These are phyloP conservation scores for Dentipellis fragilis DNA, from an alignment of 768 basidiomycete species.

Conservation along the genomic window DNA sequence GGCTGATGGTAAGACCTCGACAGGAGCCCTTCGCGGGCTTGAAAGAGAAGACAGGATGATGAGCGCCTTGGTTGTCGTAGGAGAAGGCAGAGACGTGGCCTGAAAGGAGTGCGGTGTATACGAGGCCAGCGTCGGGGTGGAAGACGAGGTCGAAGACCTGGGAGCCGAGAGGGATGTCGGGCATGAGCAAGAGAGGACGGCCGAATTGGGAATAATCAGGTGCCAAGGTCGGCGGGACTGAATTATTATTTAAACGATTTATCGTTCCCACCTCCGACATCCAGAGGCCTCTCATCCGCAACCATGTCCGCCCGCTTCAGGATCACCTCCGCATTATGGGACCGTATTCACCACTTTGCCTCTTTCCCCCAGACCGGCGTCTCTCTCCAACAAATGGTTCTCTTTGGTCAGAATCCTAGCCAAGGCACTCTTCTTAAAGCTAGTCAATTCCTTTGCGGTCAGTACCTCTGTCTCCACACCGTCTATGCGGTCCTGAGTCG, in stretches of 20 bases:
- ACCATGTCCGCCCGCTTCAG: conserved; percentile 42
- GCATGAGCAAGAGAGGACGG: conserved; percentile 23
- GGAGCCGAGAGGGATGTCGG: conserved; percentile 58
- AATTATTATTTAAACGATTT: not conserved
- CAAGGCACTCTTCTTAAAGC: conserved; percentile 93
- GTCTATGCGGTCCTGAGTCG: not conserved
- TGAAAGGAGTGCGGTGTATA: conserved; percentile 72
- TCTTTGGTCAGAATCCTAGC: conserved; percentile 92
- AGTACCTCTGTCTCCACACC: conserved; percentile 14
- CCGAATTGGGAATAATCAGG: no score
- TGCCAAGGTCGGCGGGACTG: no score
- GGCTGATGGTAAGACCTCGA: conserved; percentile 58
- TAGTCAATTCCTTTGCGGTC: conserved; percentile 79
- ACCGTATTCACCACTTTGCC: conserved; percentile 84
- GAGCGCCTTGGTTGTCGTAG: conserved; percentile 63
- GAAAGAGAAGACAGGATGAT: conserved; percentile 46
- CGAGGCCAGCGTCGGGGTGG: conserved; percentile 61
- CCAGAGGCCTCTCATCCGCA: not conserved
- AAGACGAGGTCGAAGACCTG: conserved; percentile 89
- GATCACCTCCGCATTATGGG: conserved; percentile 75
- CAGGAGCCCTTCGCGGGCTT: conserved; percentile 80
- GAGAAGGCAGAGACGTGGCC: conserved; percentile 76
- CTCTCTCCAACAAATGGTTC: conserved; percentile 95
- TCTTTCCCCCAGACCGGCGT: conserved; percentile 93
- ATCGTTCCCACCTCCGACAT: not conserved